These are phyloP conservation scores for Paecilomyces dactylethromorphus DNA, from an alignment of 2,329 filamentous ascomycete genomes.

Conservation along the genomic window DNA sequence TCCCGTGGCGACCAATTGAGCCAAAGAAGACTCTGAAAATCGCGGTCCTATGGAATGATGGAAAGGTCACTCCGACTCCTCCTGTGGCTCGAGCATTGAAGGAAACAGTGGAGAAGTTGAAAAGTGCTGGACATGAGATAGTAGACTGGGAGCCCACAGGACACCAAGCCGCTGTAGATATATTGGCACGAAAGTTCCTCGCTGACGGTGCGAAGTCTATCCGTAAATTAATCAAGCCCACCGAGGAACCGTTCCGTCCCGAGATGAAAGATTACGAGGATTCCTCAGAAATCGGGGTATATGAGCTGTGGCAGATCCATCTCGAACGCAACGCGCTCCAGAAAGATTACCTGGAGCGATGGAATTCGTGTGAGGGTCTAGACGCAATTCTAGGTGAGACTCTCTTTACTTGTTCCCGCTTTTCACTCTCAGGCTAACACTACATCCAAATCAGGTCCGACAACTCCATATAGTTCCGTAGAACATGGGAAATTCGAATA, in stretches of 20 bases:
- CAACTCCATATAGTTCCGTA: neutral
- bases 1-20: conserved; percentile 44
- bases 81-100: conserved; percentile 54
- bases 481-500: neutral
- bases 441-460: neutral
- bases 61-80: conserved; percentile 56
- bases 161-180: conserved; percentile 1
- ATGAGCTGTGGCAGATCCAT: conserved; percentile 46
- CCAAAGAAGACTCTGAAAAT: conserved; percentile 40
- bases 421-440: neutral
- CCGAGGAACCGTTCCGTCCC: conserved; percentile 34
- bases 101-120: conserved; percentile 46
- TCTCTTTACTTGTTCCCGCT: neutral
- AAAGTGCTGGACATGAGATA: conserved; percentile 47
- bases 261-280: conserved; percentile 43
- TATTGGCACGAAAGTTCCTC: conserved; percentile 29
- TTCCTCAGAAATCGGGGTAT: conserved; percentile 37
- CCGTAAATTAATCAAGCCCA: conserved; percentile 7
- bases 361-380: conserved; percentile 4
- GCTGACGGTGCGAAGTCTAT: conserved; percentile 46
- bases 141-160: conserved; percentile 21
- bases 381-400: neutral
- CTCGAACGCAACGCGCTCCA: conserved; percentile 38
- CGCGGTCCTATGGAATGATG: conserved; percentile 56
- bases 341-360: conserved; percentile 16